Percentiles rank a stretch among this genome's conserved stretches.
Conservation (phyloP, 1,284 basidiomycete genomes). For the Rhodotorula sp. region DNA sequence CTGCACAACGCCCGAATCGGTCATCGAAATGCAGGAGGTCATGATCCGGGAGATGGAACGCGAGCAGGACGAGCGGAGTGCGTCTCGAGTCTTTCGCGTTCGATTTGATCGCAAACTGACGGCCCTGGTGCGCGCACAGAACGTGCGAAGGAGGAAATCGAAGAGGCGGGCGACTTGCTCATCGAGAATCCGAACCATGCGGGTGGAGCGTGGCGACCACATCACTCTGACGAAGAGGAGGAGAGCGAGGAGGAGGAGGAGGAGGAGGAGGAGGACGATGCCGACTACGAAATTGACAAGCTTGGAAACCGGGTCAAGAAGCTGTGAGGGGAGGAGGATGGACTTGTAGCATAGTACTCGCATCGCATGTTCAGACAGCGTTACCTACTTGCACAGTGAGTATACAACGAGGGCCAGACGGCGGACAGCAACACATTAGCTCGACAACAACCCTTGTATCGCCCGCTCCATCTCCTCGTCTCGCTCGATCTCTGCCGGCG, state of each 20-base stretch:
- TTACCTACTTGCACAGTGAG: background rate
- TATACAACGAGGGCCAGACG: background rate
- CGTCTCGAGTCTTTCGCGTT: slow-evolving; percentile 14
- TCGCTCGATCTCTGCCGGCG: slow-evolving; percentile 37
- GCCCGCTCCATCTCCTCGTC: slow-evolving; percentile 43
- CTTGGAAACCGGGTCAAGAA: slow-evolving; percentile 31
- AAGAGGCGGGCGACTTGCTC: slow-evolving; percentile 56
- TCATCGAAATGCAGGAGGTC: slow-evolving; percentile 64
- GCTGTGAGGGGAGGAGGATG: background rate
- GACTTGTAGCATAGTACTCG: slow-evolving; percentile 11
- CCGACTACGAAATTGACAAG: slow-evolving; percentile 53
- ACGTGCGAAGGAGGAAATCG: slow-evolving; percentile 39
- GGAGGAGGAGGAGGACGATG: slow-evolving; percentile 48
- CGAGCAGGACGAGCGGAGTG: slow-evolving; percentile 59
- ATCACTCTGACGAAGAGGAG: slow-evolving; percentile 39
- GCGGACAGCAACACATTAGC: background rate
- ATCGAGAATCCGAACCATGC: slow-evolving; percentile 61
- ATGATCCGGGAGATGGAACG: slow-evolving; percentile 73
- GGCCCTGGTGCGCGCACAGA: slow-evolving; percentile 1
- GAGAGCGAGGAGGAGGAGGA: slow-evolving; percentile 46
- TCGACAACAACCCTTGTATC: slow-evolving; percentile 31
- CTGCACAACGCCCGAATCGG: slow-evolving; percentile 64
- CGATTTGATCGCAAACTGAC: no score
- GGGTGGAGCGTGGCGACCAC: slow-evolving; percentile 24
- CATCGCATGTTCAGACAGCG: background rate